Base-by-base conservation (phyloP, 2,329 filamentous ascomycete species). In the Cladosporium sp. region DNA sequence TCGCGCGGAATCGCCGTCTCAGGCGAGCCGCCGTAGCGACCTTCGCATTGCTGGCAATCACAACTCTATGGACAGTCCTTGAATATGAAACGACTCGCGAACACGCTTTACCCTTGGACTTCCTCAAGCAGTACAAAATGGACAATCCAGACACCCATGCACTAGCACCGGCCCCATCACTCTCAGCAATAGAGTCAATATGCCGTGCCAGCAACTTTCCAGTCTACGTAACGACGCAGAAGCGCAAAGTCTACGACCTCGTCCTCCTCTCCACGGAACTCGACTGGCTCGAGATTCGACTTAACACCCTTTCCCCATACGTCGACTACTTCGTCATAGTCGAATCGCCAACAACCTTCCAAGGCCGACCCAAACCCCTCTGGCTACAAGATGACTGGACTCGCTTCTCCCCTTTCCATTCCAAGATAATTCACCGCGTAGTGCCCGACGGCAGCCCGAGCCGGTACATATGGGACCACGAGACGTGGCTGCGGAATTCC, bases 261-360 rank as follows among this genome's bases (percentile, higher is more conserved):
- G 72, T 83, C 58, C 77, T 84, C 72, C 67, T 85, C 58, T 83
- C 82, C 57, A 77, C 73, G 2, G 83, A 85, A 66, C 71, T 85
- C 11, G 82, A 85, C 66, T 83, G 80, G 74, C 72, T 86, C 37
- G 82, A 86, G 63, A 79, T 86, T 42, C 78, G 81, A 9, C 70
- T 86, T 3, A 73, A 80, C 58, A 78, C 78, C 2, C 73, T 83
- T 13, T 77, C 78, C 51, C 65, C 76, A 34, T 45, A 50, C 20
- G 47, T 53, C 4, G 51, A 53, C 41, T 53, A 39, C 45, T 53
- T 53, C 20, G 51, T 53, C 19, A 41, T 53, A 22, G 41, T 53
- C 32, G 51, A 53, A 24, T 37, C 47, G 2, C 51, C 47, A n/a
- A 54, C 51, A 18, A 54, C 51, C 9, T 54, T 54, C 36, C 34